Evolutionary conservation across 169 alveolate genomes (phyloP).

Genomic region (Plasmodium gonderi): DNA sequence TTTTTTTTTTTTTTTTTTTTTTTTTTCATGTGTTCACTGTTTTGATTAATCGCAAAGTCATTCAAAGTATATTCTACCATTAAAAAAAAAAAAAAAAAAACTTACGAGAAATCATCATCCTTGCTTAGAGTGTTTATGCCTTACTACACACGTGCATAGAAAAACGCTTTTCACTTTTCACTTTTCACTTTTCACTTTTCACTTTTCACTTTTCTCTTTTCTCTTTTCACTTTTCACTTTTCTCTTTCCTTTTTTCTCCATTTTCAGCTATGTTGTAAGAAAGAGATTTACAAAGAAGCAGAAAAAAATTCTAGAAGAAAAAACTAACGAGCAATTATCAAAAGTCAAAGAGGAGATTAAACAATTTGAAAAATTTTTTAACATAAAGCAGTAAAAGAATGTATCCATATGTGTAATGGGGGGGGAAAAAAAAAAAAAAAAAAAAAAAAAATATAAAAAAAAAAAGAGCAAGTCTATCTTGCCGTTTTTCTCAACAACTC

Average conservation of each 20-base stretch:
- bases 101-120: no score
- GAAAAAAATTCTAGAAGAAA: slow-evolving; percentile 35
- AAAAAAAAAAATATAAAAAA: background rate
- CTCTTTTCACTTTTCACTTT: background rate
- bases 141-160: no score
- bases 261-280: slow-evolving; percentile 36
- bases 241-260: background rate
- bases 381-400: background rate
- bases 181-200: no score
- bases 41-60: background rate
- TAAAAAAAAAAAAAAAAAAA: no score
- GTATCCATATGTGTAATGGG: no score
- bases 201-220: no score
- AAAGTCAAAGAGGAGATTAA: slow-evolving; percentile 24
- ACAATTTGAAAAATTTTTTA: slow-evolving; percentile 48
- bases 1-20: background rate
- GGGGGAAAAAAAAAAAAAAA: no score
- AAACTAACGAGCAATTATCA: slow-evolving; percentile 23
- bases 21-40: background rate
- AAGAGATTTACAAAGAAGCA: slow-evolving; percentile 66
- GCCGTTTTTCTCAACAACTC: no score
- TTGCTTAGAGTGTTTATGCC: no score
- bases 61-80: background rate
- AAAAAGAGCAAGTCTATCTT: background rate
- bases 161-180: no score